Percentiles rank a stretch among this genome's conserved stretches.
Conservation (phyloP, 768 basidiomycete species). For the Paxillus rubicundulus region DNA sequence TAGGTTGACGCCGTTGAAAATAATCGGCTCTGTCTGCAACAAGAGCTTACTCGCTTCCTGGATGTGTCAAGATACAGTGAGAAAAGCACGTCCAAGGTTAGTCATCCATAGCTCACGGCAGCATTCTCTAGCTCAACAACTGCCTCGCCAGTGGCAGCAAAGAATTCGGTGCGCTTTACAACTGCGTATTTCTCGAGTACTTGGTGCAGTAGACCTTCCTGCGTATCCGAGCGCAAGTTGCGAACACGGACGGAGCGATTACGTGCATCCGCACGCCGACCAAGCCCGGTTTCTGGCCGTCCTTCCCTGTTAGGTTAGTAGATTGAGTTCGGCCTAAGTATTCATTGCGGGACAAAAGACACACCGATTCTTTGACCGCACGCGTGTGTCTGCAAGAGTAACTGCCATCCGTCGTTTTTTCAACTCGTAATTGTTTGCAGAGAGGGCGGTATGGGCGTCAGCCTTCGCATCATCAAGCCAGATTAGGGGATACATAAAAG, state of each 20-base stretch:
- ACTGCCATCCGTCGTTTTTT: conserved; percentile 91
- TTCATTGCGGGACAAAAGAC: conserved; percentile 12
- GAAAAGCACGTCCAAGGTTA: neutral
- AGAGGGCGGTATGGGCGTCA: conserved; percentile 66
- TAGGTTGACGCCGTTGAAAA: conserved; percentile 62
- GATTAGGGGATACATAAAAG: neutral
- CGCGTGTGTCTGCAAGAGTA: conserved; percentile 76
- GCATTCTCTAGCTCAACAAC: conserved; percentile 63
- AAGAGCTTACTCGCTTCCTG: conserved; percentile 86
- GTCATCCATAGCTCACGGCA: conserved; percentile 45
- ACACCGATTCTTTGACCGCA: conserved; percentile 52
- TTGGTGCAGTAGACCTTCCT: conserved; percentile 93
- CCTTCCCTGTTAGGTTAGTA: conserved; percentile 32
- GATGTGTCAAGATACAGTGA: neutral
- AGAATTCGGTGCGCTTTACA: conserved; percentile 74
- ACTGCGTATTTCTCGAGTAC: conserved; percentile 71
- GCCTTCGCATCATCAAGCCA: conserved; percentile 42
- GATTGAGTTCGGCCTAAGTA: neutral
- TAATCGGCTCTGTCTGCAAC: conserved; percentile 65
- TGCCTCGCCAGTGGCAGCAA: conserved; percentile 58
- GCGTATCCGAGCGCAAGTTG: conserved; percentile 70
- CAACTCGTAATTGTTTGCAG: conserved; percentile 82
- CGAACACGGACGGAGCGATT: conserved; percentile 74
- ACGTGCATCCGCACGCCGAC: conserved; percentile 52
- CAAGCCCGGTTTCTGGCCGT: conserved; percentile 55